Percentiles rank a stretch among this genome's conserved stretches.
Evolutionary conservation across 2,329 filamentous ascomycete genomes (phyloP).

Genomic region (Aspergillus terreus): DNA sequence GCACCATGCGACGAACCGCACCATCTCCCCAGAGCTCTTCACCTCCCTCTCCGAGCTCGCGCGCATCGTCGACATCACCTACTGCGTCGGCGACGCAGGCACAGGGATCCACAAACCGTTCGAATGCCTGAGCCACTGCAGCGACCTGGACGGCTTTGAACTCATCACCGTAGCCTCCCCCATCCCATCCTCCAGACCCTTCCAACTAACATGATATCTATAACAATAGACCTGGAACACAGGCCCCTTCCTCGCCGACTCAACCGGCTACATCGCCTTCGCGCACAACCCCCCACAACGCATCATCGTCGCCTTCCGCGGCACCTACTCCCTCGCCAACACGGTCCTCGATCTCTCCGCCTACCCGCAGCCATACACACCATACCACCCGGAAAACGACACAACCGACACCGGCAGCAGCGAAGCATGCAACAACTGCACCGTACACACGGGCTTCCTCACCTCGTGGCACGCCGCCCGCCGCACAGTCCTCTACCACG

Average conservation of each 20-base stretch:
- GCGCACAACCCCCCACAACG: constrained; percentile 63
- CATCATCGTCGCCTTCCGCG: constrained; percentile 85
- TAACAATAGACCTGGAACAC: constrained; percentile 73
- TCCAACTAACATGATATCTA: no score
- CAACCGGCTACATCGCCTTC: constrained; percentile 90
- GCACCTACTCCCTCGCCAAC: constrained; percentile 91
- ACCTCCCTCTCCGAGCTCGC: constrained; percentile 78
- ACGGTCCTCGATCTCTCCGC: constrained; percentile 88
- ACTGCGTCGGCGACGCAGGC: constrained; percentile 82
- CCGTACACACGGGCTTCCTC: constrained; percentile 87
- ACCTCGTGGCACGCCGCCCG: constrained; percentile 77
- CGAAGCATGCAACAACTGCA: constrained; percentile 70
- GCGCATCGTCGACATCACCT: constrained; percentile 89
- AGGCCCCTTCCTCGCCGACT: constrained; percentile 79
- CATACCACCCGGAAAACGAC: constrained; percentile 60
- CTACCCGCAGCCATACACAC: constrained; percentile 82
- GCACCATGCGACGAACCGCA: background rate
- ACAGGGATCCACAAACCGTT: constrained; percentile 82
- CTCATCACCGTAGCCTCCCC: constrained; percentile 58
- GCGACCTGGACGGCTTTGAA: constrained; percentile 75
- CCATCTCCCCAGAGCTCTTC: constrained; percentile 65
- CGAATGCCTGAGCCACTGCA: constrained; percentile 76
- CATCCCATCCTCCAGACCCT: background rate
- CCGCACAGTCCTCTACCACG: constrained; percentile 61
- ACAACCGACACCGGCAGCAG: constrained; percentile 32